Evolutionary conservation across 306 rosid genomes (phyloP), one percentile per base, ranked within the genome.

Genomic region (Prunus armeniaca): DNA sequence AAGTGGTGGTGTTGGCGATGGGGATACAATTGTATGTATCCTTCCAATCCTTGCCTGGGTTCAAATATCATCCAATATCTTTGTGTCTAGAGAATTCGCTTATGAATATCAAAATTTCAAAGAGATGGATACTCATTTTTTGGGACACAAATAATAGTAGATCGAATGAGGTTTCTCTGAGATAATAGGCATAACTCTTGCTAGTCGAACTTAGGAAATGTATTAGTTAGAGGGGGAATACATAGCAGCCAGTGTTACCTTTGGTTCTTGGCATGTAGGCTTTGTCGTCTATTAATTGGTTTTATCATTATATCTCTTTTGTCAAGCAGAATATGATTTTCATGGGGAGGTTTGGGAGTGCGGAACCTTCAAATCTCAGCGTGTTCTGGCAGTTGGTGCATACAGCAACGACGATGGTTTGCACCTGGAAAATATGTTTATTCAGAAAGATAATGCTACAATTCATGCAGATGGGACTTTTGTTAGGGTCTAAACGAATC

Each of bases 321-420:
- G 17, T 82, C 89, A 95, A 97, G 96, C 96, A 67, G 93, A 90
- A 56, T 92, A 92, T 69, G 93, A 95, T 84, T 88, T 95, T 77
- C 96, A 84, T 19, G 98, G 97, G 62, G 93, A 92, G 77, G 91
- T 90, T 78, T 95, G 97, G 97, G 98, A 95, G 76, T 95, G 92
- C 93, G 96, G 97, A 83, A 85, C 92, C 79, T 84, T 90, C 87
- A 90, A 86, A 6, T 5, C 91, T 69, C 98, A 95, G 83, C 78
- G 82, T 34, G 88, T 95, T 85, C 74, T 72, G 75, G 97, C 97
- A 8, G 87, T 70, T 79, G 98, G 97, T 84, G 93, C 90, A 72
- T 90, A 88, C 78, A 84, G 93, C 86, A 90, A 88, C 50, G 87
- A 89, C 67, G 89, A 84, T 76, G 98, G 97, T 69, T 75, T 92